Evolutionary conservation across 2,329 filamentous ascomycete species (phyloP).

Genomic region (Trichoderma asperellum): DNA sequence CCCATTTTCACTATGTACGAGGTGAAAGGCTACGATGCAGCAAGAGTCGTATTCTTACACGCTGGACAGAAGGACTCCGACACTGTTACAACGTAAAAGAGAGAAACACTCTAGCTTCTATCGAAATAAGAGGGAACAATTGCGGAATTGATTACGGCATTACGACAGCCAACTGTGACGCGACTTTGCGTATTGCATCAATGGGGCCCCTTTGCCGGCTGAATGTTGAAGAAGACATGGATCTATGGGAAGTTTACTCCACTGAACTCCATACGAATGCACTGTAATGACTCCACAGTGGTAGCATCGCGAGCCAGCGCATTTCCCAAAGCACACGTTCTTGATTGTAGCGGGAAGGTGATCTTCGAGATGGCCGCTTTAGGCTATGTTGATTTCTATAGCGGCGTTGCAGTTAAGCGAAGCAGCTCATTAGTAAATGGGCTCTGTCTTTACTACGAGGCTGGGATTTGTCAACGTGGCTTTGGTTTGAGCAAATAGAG

Average conservation of each 20-base stretch:
- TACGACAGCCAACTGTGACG: neutral
- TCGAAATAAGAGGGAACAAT: neutral
- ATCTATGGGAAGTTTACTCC: slow-evolving; percentile 10
- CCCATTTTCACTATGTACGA: slow-evolving; percentile 23
- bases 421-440: neutral
- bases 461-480: neutral
- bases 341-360: neutral
- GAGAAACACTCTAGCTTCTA: neutral
- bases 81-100: neutral
- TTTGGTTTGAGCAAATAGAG: neutral
- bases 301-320: slow-evolving; percentile 4
- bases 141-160: neutral
- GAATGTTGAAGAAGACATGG: neutral
- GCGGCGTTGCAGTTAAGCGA: neutral
- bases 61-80: neutral
- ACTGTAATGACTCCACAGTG: neutral
- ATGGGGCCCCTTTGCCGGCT: neutral
- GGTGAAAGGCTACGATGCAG: neutral
- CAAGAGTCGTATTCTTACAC: neutral
- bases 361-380: slow-evolving; percentile 10
- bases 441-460: neutral
- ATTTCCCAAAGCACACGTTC: slow-evolving; percentile 6
- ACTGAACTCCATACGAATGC: slow-evolving; percentile 3
- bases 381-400: neutral
- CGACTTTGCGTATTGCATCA: neutral